These are phyloP conservation scores for Apiosordaria backusii DNA, from an alignment of 495 filamentous ascomycete species.

Conservation along the genomic window DNA sequence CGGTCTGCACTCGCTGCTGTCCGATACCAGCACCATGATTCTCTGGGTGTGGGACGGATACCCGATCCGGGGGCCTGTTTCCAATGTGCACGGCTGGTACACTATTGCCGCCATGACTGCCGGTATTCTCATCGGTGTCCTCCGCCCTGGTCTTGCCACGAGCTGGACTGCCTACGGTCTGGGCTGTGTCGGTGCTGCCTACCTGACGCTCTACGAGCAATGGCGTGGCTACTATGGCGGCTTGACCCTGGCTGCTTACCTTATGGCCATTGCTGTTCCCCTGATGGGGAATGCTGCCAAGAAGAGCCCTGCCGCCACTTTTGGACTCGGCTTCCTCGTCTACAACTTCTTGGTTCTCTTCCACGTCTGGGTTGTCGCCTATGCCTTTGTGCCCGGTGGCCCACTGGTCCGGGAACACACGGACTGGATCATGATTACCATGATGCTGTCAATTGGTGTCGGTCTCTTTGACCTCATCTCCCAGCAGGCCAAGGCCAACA, in stretches of 20 bases:
- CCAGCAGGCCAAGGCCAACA: slow-evolving; percentile 20
- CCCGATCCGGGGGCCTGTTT: slow-evolving; percentile 83
- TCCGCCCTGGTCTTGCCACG: slow-evolving; percentile 61
- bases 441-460: slow-evolving; percentile 77
- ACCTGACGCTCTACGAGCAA: slow-evolving; percentile 73
- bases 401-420: slow-evolving; percentile 91
- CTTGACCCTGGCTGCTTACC: slow-evolving; percentile 68
- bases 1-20: slow-evolving; percentile 86
- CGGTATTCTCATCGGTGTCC: slow-evolving; percentile 76
- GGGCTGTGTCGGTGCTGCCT: slow-evolving; percentile 71
- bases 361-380: slow-evolving; percentile 97
- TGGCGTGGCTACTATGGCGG: slow-evolving; percentile 93
- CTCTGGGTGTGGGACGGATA: slow-evolving; percentile 99
- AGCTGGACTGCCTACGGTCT: slow-evolving; percentile 80
- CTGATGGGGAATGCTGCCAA: slow-evolving; percentile 71
- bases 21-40: slow-evolving; percentile 98
- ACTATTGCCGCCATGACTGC: slow-evolving; percentile 82
- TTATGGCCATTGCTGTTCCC: slow-evolving; percentile 77
- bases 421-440: slow-evolving; percentile 87
- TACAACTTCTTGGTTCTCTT: slow-evolving; percentile 92
- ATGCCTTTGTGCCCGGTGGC: slow-evolving; percentile 98
- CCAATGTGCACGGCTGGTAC: slow-evolving; percentile 80
- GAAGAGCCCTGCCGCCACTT: slow-evolving; percentile 69
- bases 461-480: slow-evolving; percentile 76
- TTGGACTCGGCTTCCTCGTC: slow-evolving; percentile 81